phyloP scores from a whole-genome alignment of 768 basidiomycete species.

The Phlebiopsis gigantea region DNA sequence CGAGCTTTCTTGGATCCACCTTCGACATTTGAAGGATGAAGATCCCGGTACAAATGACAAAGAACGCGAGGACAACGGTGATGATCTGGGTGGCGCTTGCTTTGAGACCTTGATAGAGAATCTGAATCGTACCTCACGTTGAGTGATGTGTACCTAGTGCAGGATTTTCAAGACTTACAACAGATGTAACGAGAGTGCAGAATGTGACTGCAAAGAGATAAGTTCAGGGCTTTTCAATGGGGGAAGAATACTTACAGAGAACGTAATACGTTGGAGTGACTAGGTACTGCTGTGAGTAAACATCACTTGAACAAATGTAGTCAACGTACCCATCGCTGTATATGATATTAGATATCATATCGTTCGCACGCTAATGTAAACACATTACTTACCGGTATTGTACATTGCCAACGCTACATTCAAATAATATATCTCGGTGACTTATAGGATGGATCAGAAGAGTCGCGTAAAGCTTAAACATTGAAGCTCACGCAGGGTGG shows the following conservation, averaged over 20 bases:
- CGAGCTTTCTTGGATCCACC: constrained; percentile 74
- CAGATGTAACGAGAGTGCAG: constrained; percentile 73
- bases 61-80: constrained; percentile 84
- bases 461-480: not conserved
- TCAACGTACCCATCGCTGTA: constrained; percentile 54
- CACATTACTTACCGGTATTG: constrained; percentile 59
- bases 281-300: constrained; percentile 20
- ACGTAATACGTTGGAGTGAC: constrained; percentile 84
- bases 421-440: constrained; percentile 87
- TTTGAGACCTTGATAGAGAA: constrained; percentile 83
- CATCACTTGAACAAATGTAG: not conserved
- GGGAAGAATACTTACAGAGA: constrained; percentile 43
- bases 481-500: constrained; percentile 59
- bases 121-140: constrained; percentile 32
- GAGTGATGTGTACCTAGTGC: not conserved
- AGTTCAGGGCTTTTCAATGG: constrained; percentile 3
- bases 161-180: constrained; percentile 41
- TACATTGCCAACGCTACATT: constrained; percentile 91
- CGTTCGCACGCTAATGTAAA: not conserved
- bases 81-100: constrained; percentile 73
- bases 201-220: constrained; percentile 53
- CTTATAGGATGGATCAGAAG: constrained; percentile 26
- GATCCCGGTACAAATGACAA: constrained; percentile 85
- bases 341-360: too few species aligned
- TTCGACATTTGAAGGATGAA: constrained; percentile 91